Evolutionary conservation across 2,329 filamentous ascomycete species (phyloP).

Genomic region (Colletotrichum sp.): DNA sequence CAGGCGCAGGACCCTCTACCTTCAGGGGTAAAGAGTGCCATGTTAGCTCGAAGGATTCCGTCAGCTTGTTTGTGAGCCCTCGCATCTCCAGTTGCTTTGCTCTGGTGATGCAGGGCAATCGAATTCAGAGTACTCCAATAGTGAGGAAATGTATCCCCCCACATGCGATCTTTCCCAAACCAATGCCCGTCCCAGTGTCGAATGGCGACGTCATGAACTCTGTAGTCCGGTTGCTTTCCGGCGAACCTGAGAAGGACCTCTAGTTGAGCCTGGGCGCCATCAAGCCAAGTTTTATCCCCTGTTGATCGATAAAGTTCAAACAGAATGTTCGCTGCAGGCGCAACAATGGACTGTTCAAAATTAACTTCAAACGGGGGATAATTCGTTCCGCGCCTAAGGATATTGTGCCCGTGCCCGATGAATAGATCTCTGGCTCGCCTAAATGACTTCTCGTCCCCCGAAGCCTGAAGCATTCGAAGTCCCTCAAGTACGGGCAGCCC

Average conservation of each 20-base stretch:
- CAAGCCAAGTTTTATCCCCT: conserved; percentile 40
- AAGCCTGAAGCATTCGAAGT: not conserved
- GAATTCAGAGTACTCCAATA: conserved; percentile 21
- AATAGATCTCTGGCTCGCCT: not conserved
- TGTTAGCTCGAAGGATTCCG: not conserved
- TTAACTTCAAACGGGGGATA: conserved; percentile 20
- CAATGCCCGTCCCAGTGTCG: conserved; percentile 20
- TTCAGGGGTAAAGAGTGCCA: conserved; percentile 10
- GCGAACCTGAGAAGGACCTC: conserved; percentile 12
- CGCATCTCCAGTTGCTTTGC: not conserved
- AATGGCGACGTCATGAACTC: conserved; percentile 16
- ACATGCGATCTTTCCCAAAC: conserved; percentile 20
- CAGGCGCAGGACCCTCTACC: conserved; percentile 15
- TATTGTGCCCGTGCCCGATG: not conserved
- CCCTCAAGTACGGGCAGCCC: conserved; percentile 11
- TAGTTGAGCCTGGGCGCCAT: conserved; percentile 17
- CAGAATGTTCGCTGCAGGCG: conserved; percentile 31
- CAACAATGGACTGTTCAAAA: conserved; percentile 20
- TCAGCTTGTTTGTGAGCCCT: not conserved
- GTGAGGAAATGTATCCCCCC: conserved; percentile 19
- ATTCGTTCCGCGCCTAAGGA: not conserved
- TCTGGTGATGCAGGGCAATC: conserved; percentile 10
- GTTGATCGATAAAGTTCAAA: conserved; percentile 54
- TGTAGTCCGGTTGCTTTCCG: conserved; percentile 18
- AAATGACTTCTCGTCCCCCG: not conserved